Percentiles rank a stretch among this genome's conserved stretches.
Conservation (phyloP, 2,329 filamentous ascomycete species). For the Colletotrichum godetiae region DNA sequence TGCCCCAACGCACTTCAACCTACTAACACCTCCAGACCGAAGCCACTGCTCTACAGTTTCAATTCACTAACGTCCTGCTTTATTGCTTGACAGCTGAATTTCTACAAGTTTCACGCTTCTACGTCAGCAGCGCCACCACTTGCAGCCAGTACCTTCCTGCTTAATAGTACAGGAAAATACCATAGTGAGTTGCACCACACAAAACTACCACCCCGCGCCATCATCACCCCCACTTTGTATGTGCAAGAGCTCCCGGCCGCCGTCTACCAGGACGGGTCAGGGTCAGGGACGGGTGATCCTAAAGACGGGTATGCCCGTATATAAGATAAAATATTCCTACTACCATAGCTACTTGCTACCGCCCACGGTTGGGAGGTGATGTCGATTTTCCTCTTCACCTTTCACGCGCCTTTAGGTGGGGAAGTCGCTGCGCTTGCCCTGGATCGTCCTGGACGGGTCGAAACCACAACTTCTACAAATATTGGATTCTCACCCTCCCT, state of each 20-base stretch:
- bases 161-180: conserved; percentile 17
- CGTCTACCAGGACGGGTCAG: not conserved
- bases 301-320: no score
- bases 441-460: not conserved
- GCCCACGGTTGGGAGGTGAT: no score
- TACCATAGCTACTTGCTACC: no score
- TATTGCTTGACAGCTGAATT: not conserved
- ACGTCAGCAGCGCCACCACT: not conserved
- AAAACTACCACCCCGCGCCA: not conserved
- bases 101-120: not conserved
- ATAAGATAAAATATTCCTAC: no score
- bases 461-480: not conserved
- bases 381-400: not conserved
- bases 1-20: conserved; percentile 9
- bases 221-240: not conserved
- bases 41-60: not conserved
- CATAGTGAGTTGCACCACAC: conserved; percentile 18
- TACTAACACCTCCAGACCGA: not conserved
- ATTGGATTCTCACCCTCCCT: not conserved
- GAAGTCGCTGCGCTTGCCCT: not conserved
- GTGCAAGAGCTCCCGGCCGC: not conserved
- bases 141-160: conserved; percentile 14
- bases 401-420: not conserved
- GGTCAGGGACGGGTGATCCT: no score
- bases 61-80: not conserved